Base-by-base conservation (phyloP, 108 stramenopile genomes). In the Craspedostauros australis region DNA sequence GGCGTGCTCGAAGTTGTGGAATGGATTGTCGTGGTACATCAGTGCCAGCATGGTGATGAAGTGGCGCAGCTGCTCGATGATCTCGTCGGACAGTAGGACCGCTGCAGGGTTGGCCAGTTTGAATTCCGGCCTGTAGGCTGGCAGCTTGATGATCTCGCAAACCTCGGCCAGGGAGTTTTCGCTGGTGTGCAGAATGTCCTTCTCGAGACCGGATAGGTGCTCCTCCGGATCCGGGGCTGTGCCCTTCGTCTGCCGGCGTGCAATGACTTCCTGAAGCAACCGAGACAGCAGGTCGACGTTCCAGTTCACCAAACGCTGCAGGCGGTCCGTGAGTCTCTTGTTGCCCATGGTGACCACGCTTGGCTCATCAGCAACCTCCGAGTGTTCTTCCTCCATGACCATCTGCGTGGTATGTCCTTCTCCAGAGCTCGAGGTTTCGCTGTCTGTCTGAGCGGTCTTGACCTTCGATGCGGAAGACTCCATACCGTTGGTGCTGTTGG, bases 1-100 rank as follows among this genome's bases (percentile, higher is more conserved):
- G 9, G 56, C 56, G 31, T 57, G 56, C 12, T n/a, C 7, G 26
- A 57, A 57, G 31, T 57, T 57, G 56, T 57, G 56, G 30, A 57
- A 57, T 9, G 16, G 19, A 34, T 57, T 16, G 24, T 46, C 19
- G 11, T 60, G 12, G 30, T 60, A 49, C 7, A 16, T 5, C 15
- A 25, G 26, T 1, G 59, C 44, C 24, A 60, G 38, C 1, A 24
- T 14, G 33, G 47, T 2, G 21, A 60, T 45, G 27, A 46, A 57
- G 28, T 57, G 39, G 3, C 23, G 19, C 9, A 57, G 44, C 56
- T 57, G 51, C 27, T 52, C 15, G 12, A n/a, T 28, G 8, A 52
- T 37, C 14, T 12, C 32, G 7, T 52, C 33, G 6, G n/a, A n/a
- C n/a, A n/a, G n/a, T n/a, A n/a, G n/a, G n/a, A n/a, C n/a, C n/a